Evolutionary conservation across 208 protist species (phyloP).

Genomic region (Trypanosoma platydactyli): DNA sequence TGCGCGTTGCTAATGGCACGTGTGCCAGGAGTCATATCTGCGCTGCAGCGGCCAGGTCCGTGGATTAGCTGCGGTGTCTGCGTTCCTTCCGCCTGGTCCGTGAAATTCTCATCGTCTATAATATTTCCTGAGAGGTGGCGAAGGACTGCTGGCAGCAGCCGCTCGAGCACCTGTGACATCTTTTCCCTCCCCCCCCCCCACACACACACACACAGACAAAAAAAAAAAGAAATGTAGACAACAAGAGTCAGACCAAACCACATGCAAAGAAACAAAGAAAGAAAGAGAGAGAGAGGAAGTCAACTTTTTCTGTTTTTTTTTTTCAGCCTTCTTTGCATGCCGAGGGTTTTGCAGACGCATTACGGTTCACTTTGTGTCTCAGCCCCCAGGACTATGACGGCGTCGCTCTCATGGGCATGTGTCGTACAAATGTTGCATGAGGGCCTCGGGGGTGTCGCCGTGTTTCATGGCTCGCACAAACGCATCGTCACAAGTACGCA

Average conservation of each 20-base stretch:
- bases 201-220: constrained; percentile 4
- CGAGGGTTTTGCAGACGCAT: too few species aligned
- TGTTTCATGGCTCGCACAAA: constrained; percentile 54
- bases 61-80: not conserved
- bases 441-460: constrained; percentile 35
- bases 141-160: constrained; percentile 50
- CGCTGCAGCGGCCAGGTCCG: not conserved
- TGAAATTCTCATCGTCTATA: not conserved
- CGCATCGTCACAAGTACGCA: constrained; percentile 63
- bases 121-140: constrained; percentile 34
- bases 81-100: not conserved
- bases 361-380: too few species aligned
- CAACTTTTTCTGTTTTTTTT: constrained; percentile 1
- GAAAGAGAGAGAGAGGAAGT: not conserved
- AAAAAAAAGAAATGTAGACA: not conserved
- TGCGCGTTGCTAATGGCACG: not conserved
- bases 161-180: constrained; percentile 36
- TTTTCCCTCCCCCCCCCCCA: not conserved
- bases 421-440: constrained; percentile 84
- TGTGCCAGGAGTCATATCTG: not conserved
- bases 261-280: constrained; percentile 6
- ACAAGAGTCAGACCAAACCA: too few species aligned
- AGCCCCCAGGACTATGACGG: too few species aligned
- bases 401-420: constrained; percentile 53
- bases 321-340: not conserved